Evolutionary conservation across 2,329 filamentous ascomycete genomes (phyloP).

Genomic region (Aspergillus fumigatus): DNA sequence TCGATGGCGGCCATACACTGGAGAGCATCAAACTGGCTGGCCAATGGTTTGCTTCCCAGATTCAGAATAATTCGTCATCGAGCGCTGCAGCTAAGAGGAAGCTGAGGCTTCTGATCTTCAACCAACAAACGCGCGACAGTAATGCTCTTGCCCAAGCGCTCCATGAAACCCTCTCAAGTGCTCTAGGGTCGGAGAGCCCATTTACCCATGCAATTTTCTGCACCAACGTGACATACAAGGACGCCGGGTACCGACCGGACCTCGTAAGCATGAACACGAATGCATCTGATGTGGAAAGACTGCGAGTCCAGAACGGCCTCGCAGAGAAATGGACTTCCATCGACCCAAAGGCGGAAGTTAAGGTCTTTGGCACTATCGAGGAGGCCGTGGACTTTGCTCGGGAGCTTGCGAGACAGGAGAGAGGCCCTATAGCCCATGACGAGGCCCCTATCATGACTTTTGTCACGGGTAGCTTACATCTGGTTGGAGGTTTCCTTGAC

Average conservation of each 20-base stretch:
- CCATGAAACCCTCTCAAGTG: conserved; percentile 50
- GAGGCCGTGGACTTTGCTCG: conserved; percentile 62
- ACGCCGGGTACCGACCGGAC: conserved; percentile 59
- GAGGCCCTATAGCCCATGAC: conserved; percentile 21
- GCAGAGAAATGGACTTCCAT: conserved; percentile 57
- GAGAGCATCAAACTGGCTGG: conserved; percentile 76
- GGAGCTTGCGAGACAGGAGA: conserved; percentile 36
- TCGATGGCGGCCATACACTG: conserved; percentile 83
- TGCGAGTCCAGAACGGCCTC: conserved; percentile 65
- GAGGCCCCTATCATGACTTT: conserved; percentile 56
- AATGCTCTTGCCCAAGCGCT: conserved; percentile 60
- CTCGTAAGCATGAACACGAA: conserved; percentile 60
- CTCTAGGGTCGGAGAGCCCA: conserved; percentile 36
- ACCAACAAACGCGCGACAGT: conserved; percentile 83
- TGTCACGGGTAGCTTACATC: conserved; percentile 78
- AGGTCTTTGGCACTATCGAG: conserved; percentile 62
- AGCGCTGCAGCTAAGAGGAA: conserved; percentile 27
- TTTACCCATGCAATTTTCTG: conserved; percentile 79
- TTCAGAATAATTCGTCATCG: conserved; percentile 35
- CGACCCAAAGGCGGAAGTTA: conserved; percentile 50
- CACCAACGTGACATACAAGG: conserved; percentile 65
- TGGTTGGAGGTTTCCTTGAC: conserved; percentile 74
- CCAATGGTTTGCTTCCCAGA: conserved; percentile 64
- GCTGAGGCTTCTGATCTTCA: conserved; percentile 72
- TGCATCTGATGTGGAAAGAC: conserved; percentile 51